Conservation (phyloP, 2,329 filamentous ascomycete genomes). For the Sarocladium kiliense region DNA sequence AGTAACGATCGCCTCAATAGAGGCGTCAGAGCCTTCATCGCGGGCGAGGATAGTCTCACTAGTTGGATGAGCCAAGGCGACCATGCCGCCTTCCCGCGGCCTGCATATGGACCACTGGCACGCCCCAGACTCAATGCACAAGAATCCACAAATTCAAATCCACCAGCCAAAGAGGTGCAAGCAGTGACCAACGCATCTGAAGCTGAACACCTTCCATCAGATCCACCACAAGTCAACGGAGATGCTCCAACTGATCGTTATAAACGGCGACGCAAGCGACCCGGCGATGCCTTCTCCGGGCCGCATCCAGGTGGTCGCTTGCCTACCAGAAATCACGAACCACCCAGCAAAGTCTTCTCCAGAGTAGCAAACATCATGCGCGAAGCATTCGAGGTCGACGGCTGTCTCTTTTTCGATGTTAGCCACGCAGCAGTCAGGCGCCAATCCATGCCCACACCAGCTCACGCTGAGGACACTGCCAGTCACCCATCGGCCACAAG, state of each 20-base stretch:
- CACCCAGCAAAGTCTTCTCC: slow-evolving; percentile 26
- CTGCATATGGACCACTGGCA: background rate
- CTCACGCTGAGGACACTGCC: slow-evolving; percentile 16
- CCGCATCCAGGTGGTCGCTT: background rate
- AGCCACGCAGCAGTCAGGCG: slow-evolving; percentile 21
- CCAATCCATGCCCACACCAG: background rate
- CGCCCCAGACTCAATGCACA: background rate
- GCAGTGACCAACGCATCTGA: background rate
- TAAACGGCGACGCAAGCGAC: background rate
- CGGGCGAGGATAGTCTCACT: slow-evolving; percentile 25
- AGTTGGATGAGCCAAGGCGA: slow-evolving; percentile 8
- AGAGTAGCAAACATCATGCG: slow-evolving; percentile 39
- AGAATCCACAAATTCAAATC: background rate
- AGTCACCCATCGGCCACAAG: slow-evolving; percentile 14
- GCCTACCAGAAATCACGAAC: slow-evolving; percentile 6
- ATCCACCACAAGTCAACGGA: background rate
- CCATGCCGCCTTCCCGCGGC: background rate
- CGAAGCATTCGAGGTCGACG: slow-evolving; percentile 34
- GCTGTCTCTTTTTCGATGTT: slow-evolving; percentile 27
- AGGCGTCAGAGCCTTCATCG: slow-evolving; percentile 30
- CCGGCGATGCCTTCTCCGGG: slow-evolving; percentile 3
- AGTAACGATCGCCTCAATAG: slow-evolving; percentile 31
- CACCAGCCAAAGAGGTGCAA: background rate
- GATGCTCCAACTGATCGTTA: background rate
- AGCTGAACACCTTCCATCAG: background rate